Percentiles rank a stretch among this genome's conserved stretches.
These are phyloP conservation scores for Lizonia empirigonia DNA, from an alignment of 2,329 filamentous ascomycete species.

Conservation along the genomic window DNA sequence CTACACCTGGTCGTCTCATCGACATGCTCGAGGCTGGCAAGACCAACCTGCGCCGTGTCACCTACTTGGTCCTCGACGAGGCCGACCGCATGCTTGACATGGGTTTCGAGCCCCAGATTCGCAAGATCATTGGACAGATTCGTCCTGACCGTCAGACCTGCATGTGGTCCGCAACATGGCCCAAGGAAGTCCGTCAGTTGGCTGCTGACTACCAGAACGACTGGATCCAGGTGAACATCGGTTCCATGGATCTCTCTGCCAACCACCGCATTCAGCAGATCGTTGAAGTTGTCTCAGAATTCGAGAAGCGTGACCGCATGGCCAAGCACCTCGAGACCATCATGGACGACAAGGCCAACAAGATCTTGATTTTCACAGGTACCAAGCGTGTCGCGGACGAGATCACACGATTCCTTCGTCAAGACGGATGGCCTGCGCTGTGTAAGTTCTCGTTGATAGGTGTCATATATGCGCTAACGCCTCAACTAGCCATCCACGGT, in stretches of 20 bases:
- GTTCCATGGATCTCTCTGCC: slow-evolving; percentile 92
- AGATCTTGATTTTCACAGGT: slow-evolving; percentile 89
- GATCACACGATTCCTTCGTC: slow-evolving; percentile 94
- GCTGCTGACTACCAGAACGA: slow-evolving; percentile 90
- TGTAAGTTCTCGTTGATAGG: slow-evolving; percentile 64
- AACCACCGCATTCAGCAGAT: slow-evolving; percentile 98
- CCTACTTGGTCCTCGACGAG: slow-evolving; percentile 97
- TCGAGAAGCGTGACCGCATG: slow-evolving; percentile 98
- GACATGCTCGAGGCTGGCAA: slow-evolving; percentile 98
- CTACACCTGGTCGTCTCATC: slow-evolving; percentile 95
- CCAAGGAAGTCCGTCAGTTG: slow-evolving; percentile 94
- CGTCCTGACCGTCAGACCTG: slow-evolving; percentile 97
- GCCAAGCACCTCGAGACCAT: slow-evolving; percentile 97
- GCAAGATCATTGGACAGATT: slow-evolving; percentile 98
- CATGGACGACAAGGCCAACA: slow-evolving; percentile 96
- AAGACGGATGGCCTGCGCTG: slow-evolving; percentile 96
- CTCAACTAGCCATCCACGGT: slow-evolving; percentile 81
- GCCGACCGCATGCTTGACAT: slow-evolving; percentile 99
- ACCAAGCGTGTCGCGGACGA: slow-evolving; percentile 94
- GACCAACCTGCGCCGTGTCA: slow-evolving; percentile 97
- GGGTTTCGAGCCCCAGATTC: slow-evolving; percentile 99
- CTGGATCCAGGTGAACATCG: slow-evolving; percentile 99
- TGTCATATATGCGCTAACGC: slow-evolving; percentile 46
- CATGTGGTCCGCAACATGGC: slow-evolving; percentile 99
- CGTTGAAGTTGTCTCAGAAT: slow-evolving; percentile 92